Conservation (phyloP, 1,284 basidiomycete species). For the Ustilago cynodontis region DNA sequence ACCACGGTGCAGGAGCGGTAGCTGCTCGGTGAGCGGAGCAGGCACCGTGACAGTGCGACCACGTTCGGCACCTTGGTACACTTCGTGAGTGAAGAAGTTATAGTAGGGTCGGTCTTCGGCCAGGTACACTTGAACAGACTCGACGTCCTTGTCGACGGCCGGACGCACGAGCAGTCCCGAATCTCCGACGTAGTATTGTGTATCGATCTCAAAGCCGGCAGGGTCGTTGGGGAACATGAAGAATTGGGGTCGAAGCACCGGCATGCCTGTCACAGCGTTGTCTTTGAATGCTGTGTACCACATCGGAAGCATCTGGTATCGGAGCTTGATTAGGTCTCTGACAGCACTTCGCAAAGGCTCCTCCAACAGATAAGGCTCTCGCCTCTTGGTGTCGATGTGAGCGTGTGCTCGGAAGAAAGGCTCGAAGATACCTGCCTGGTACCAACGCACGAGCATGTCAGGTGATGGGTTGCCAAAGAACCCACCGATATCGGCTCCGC, state of each 20-base stretch:
- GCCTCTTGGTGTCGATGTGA: conserved; percentile 96
- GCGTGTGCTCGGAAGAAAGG: conserved; percentile 99
- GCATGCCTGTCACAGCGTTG: conserved; percentile 59
- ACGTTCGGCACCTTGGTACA: conserved; percentile 77
- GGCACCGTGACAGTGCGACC: conserved; percentile 78
- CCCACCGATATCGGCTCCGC: conserved; percentile 94
- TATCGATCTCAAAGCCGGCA: conserved; percentile 86
- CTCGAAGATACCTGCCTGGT: conserved; percentile 92
- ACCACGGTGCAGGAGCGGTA: conserved; percentile 91
- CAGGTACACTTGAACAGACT: conserved; percentile 83
- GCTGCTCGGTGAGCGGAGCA: conserved; percentile 72
- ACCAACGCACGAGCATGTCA: conserved; percentile 97
- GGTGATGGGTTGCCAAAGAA: conserved; percentile 97
- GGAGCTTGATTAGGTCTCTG: conserved; percentile 81
- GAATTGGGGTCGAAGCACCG: conserved; percentile 80
- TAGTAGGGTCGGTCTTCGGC: conserved; percentile 95
- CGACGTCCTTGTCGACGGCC: conserved; percentile 81
- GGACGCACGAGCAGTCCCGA: conserved; percentile 93
- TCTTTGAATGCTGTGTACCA: conserved; percentile 94
- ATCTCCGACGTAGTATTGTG: conserved; percentile 92
- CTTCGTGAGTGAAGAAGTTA: conserved; percentile 79
- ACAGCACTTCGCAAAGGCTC: conserved; percentile 88
- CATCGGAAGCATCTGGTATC: conserved; percentile 88
- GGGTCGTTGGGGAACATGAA: conserved; percentile 89
- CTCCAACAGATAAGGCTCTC: conserved; percentile 92